Conservation (phyloP, 441 rosid species). For the Pelargonium fulgidum region DNA sequence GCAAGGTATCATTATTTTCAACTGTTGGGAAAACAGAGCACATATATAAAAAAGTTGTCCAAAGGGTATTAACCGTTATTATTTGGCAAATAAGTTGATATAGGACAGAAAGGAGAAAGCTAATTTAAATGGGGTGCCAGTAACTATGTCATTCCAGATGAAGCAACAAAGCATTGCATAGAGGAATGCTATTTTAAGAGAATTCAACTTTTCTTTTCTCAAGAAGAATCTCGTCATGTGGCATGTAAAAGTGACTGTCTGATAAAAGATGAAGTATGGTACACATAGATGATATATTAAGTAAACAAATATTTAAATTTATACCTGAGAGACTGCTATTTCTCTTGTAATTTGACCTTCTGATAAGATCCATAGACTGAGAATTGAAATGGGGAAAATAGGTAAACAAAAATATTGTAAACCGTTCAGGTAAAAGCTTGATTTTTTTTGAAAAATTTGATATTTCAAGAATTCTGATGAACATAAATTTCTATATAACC, state of each 20-base stretch:
- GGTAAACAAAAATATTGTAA: slow-evolving; percentile 3
- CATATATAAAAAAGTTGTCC: background rate
- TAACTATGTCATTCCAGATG: no score
- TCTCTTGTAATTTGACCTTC: slow-evolving; percentile 5
- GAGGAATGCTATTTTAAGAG: slow-evolving; percentile 1
- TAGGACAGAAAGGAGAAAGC: no score
- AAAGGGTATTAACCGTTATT: background rate
- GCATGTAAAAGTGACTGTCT: background rate
- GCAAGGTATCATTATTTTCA: slow-evolving; percentile 9
- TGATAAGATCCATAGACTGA: slow-evolving; percentile 9
- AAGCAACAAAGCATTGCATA: background rate
- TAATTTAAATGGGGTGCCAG: no score
- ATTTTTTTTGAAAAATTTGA: background rate
- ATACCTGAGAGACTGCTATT: background rate
- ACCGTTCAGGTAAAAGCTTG: slow-evolving; percentile 1
- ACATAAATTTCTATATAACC: background rate
- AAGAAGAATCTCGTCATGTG: background rate
- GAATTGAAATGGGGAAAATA: background rate
- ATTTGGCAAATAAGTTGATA: background rate
- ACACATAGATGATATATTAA: background rate
- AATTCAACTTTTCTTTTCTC: background rate
- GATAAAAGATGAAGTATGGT: background rate
- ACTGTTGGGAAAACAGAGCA: slow-evolving; percentile 2
- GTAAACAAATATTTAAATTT: background rate
- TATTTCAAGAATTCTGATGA: background rate